Conservation (phyloP, 2,329 filamentous ascomycete genomes). For the Monilinia vaccinii-corymbosi region DNA sequence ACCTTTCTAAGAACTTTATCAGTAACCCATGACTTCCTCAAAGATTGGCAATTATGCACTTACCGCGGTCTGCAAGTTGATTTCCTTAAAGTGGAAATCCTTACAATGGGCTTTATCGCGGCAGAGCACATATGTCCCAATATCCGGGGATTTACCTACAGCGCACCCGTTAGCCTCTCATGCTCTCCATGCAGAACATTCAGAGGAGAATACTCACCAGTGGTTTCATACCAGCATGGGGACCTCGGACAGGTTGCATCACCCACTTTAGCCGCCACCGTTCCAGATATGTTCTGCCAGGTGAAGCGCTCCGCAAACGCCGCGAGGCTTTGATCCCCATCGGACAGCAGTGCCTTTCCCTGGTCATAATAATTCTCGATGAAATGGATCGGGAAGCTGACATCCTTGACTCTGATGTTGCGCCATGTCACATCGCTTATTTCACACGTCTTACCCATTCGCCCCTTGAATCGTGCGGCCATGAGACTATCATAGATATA, state of each 20-base stretch:
- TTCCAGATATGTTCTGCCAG: not conserved
- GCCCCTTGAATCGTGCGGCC: conserved; percentile 1
- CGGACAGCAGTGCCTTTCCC: not conserved
- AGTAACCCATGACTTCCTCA: too few relatives aligned
- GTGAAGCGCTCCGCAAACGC: not conserved
- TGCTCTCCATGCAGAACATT: too few relatives aligned
- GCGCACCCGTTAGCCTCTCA: not conserved
- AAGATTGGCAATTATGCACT: not conserved
- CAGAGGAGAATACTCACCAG: not conserved
- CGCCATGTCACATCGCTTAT: not conserved
- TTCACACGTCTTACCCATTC: not conserved
- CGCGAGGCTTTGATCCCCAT: not conserved
- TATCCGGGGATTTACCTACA: conserved; percentile 6
- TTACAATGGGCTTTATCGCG: conserved; percentile 1
- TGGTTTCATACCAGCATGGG: conserved; percentile 3
- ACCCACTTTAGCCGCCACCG: not conserved
- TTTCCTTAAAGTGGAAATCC: not conserved
- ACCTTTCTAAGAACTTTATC: not conserved
- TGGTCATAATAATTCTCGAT: conserved; percentile 5
- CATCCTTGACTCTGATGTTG: conserved; percentile 2
- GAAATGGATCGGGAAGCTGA: conserved; percentile 6
- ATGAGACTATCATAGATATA: conserved; percentile 3
- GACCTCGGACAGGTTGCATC: not conserved
- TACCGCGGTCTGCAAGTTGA: not conserved
- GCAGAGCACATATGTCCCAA: not conserved